phyloP scores from a whole-genome alignment of 2,329 filamentous ascomycete species.

The Cladosporium phlei region DNA sequence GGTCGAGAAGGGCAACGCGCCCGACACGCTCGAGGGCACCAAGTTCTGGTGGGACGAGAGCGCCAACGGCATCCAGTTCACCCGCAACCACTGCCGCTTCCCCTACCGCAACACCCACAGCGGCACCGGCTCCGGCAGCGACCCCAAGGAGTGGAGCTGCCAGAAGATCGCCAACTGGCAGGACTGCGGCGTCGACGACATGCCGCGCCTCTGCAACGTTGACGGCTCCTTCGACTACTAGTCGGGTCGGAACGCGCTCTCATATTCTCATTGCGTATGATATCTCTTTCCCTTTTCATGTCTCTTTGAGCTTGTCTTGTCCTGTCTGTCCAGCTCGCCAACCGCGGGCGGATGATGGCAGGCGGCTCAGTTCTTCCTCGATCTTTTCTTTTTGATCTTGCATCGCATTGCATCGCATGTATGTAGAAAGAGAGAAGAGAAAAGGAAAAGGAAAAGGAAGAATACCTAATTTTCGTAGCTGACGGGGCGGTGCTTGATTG shows the following conservation, averaged over 20 bases:
- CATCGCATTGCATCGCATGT: no score
- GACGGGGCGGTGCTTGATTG: no score
- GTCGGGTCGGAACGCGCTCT: neutral
- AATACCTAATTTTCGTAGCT: no score
- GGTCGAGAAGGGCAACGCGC: conserved; percentile 31
- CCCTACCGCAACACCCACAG: conserved; percentile 33
- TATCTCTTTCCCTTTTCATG: no score
- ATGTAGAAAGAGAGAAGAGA: no score
- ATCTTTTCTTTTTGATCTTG: no score
- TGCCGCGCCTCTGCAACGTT: conserved; percentile 14
- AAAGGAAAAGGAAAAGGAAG: no score
- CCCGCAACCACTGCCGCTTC: conserved; percentile 44
- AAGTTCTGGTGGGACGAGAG: conserved; percentile 42
- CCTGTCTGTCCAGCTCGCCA: no score
- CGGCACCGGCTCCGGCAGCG: conserved; percentile 31
- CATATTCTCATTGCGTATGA: no score
- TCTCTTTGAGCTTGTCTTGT: no score
- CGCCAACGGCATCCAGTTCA: conserved; percentile 39
- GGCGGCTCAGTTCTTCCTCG: no score
- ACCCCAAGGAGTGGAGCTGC: conserved; percentile 36
- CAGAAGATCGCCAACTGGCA: conserved; percentile 27
- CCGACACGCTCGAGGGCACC: conserved; percentile 36
- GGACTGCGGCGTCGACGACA: conserved; percentile 20
- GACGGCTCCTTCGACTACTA: conserved; percentile 14
- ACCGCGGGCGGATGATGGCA: no score